Conservation (phyloP, 73 alveolate genomes). For the Durusdinium trenchii region DNA sequence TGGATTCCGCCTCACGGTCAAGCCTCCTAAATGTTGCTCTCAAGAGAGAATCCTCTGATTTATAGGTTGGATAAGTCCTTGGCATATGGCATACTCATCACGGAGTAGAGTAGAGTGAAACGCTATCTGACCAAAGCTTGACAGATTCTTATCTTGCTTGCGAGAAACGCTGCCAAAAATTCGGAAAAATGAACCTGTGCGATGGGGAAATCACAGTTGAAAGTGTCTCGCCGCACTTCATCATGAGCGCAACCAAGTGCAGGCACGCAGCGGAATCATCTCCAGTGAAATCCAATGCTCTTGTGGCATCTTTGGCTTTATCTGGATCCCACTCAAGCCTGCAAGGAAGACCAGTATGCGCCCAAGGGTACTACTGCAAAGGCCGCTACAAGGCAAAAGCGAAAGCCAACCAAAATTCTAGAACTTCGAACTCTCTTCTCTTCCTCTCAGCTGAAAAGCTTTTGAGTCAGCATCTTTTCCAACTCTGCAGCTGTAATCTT, state of each 20-base stretch:
- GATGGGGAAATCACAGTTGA: background rate
- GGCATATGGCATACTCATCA: background rate
- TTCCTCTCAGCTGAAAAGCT: background rate
- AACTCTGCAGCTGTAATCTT: background rate
- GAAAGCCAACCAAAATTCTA: too few species aligned
- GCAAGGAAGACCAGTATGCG: too few species aligned
- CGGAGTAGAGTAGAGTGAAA: too few species aligned
- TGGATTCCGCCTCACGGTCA: constrained; percentile 4
- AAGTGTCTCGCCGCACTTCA: background rate
- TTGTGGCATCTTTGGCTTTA: constrained; percentile 32
- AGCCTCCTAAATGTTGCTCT: constrained; percentile 9
- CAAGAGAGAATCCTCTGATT: constrained; percentile 26
- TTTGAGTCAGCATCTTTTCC: constrained; percentile 42
- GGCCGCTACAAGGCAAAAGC: too few species aligned
- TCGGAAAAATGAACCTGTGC: constrained; percentile 19
- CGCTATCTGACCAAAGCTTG: background rate
- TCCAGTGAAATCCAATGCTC: constrained; percentile 30
- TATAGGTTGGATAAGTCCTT: constrained; percentile 16
- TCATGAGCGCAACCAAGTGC: background rate
- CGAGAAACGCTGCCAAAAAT: constrained; percentile 6
- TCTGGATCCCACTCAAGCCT: constrained; percentile 40
- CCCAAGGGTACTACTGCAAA: too few species aligned
- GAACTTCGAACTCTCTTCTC: too few species aligned
- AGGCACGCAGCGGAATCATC: constrained; percentile 4
- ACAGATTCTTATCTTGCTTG: background rate